Evolutionary conservation across 176 grass and related monocot species (phyloP), one percentile per base, ranked within the genome.

Genomic region (Carex littledalei): DNA sequence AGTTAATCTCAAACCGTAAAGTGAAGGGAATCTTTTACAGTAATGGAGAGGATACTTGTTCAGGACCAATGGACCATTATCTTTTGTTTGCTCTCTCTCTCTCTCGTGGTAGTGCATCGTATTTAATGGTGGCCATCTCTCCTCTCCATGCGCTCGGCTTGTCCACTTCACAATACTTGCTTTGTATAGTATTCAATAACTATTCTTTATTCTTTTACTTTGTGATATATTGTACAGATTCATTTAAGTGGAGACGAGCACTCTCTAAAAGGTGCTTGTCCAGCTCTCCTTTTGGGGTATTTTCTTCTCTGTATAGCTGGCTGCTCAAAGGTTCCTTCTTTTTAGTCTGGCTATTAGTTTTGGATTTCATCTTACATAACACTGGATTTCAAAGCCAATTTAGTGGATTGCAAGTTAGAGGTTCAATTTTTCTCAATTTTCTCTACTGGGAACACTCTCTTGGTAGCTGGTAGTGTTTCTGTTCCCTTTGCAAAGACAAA

Each of bases 261-360:
- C 79, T 63, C 79, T 45, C 18, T 63, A 65, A 82, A 83, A 68
- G 39, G 34, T 20, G 1, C 39, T 68, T 69, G 62, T 83, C 53
- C 14, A 67, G 41, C 61, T 83, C 81, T 67, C 63, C 81, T 83
- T 83, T 83, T 83, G 61, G 35, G 58, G 80, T 12, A 15, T 76
- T 16, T 29, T 76, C 72, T 53, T 76, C 72, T 52, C 8, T 76
- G n/a, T 15, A 24, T 54, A 15, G 12, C 22, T 76, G 47, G 72
- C 21, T 55, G 17, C 74, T 78, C 50, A 34, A 76, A 78, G 74
- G 74, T 78, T 54, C 74, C 5, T 78, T 78, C 74, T 56, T 78
- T 78, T 54, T 34, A 54, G 49, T 45, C 37, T 39, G 37, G 37
- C 37, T 39, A 39, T 39, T 39, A 39, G 37, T 50, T 73, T 41